Base-by-base conservation (phyloP, 1,284 basidiomycete species). In the Trichosporon coremiiforme region DNA sequence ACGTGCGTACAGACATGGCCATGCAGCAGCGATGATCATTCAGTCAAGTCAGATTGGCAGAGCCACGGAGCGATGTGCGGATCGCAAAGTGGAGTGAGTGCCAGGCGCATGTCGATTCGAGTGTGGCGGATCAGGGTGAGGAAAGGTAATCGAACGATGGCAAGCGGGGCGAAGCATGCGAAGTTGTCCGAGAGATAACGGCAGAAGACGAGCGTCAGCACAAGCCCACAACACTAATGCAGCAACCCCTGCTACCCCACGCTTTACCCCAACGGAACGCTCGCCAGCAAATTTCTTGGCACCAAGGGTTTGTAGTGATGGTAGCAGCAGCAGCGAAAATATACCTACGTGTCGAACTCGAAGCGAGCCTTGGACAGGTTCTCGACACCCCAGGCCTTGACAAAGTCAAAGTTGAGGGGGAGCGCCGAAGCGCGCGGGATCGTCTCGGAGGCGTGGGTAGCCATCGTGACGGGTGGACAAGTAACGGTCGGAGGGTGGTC, bases 351-450 rank as follows among this genome's bases (percentile, higher is more conserved):
- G 72, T 82, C 80, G 69, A 82, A 78, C 33, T 70, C 71, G 75
- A 80, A 78, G 57, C 74, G 75, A 17, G 79, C 74, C 68, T 78
- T 78, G 68, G 71, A 74, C 13, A 82, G 76, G 25, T 73, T 74
- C n/a, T 81, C 81, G 4, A 82, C 68, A 25, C 81, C 81, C 80
- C 80, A 82, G 13, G 75, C 73, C 64, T 71, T 77, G 53, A 79
- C 70, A 64, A 72, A 69, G n/a, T 70, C 72, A 60, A 81, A 71
- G 74, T 81, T 62, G 57, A 62, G 76, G 70, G 73, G 75, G 62
- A 78, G 72, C 36, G 80, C 78, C 20, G 81, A 79, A 35, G 81
- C 77, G 53, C 76, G 71, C 47, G 79, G 71, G 71, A 82, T 79
- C 22, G 76, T 75, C 62, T 80, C 78, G 8, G 81, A 82, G 0